A percentile compares a stretch with the other conserved stretches of the same genome.
Evolutionary conservation across 2,329 filamentous ascomycete species (phyloP).

Genomic region (Colletotrichum sp.): DNA sequence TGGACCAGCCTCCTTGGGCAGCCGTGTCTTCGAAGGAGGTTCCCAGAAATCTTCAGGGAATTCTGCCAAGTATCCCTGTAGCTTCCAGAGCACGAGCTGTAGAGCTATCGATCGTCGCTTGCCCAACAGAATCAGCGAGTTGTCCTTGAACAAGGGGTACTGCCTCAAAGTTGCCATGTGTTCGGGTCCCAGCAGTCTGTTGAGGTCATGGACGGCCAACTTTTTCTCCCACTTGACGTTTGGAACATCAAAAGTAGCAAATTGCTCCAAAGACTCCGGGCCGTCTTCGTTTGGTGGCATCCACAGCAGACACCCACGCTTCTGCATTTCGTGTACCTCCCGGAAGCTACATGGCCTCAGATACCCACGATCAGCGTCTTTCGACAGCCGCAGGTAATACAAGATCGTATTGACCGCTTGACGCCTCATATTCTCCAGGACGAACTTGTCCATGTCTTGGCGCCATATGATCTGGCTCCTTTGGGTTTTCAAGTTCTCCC

Average conservation of each 20-base stretch:
- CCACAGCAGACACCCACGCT: conserved; percentile 54
- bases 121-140: conserved; percentile 44
- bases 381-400: conserved; percentile 37
- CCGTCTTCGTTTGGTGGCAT: neutral
- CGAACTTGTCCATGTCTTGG: conserved; percentile 58
- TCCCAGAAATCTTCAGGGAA: neutral
- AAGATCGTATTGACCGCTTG: conserved; percentile 51
- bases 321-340: conserved; percentile 41
- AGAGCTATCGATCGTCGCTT: conserved; percentile 42
- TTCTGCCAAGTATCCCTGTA: conserved; percentile 57
- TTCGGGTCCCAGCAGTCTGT: conserved; percentile 54
- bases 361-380: conserved; percentile 36
- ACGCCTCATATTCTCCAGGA: conserved; percentile 56
- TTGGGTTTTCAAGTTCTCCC: neutral
- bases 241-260: conserved; percentile 39
- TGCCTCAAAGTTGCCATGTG: conserved; percentile 41
- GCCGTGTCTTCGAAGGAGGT: neutral
- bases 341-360: conserved; percentile 52
- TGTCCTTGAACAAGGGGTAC: conserved; percentile 20
- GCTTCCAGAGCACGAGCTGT: conserved; percentile 60
- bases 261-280: neutral
- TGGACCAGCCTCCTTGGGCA: neutral
- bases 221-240: conserved; percentile 36
- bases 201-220: conserved; percentile 59
- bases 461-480: conserved; percentile 46